Percentiles rank a stretch among this genome's conserved stretches.
Conservation (phyloP, 345 rosid species). For the Populus alba region DNA sequence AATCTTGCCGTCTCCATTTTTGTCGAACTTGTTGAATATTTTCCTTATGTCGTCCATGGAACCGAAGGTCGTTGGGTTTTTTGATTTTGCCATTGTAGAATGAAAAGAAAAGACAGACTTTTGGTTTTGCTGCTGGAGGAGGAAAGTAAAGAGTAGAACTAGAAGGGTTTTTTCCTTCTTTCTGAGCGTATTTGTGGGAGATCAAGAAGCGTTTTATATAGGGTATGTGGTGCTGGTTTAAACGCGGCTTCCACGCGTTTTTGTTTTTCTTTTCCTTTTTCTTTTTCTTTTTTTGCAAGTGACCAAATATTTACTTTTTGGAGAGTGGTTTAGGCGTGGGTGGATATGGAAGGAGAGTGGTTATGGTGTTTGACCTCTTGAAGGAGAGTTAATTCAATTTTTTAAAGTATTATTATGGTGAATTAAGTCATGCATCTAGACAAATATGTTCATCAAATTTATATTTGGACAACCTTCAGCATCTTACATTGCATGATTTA, state of each 20-base stretch:
- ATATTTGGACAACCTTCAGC: too few species aligned
- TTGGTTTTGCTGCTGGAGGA: neutral
- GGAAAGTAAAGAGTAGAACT: too few species aligned
- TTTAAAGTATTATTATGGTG: too few species aligned
- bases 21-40: slow-evolving; percentile 76
- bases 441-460: too few species aligned
- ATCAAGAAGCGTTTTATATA: neutral
- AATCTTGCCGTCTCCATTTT: slow-evolving; percentile 90
- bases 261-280: neutral
- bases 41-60: slow-evolving; percentile 48
- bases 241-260: neutral
- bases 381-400: neutral
- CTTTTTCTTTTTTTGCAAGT: neutral
- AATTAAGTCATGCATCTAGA: too few species aligned
- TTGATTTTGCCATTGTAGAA: neutral
- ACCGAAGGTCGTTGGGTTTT: slow-evolving; percentile 23
- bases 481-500: too few species aligned
- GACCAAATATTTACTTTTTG: neutral
- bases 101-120: neutral
- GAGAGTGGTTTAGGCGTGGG: neutral
- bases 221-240: neutral
- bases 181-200: neutral
- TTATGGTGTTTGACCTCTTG: neutral
- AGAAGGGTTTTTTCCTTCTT: neutral
- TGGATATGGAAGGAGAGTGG: neutral